Base-by-base conservation (phyloP, 345 rosid species). In the Hypericum androsaemum region DNA sequence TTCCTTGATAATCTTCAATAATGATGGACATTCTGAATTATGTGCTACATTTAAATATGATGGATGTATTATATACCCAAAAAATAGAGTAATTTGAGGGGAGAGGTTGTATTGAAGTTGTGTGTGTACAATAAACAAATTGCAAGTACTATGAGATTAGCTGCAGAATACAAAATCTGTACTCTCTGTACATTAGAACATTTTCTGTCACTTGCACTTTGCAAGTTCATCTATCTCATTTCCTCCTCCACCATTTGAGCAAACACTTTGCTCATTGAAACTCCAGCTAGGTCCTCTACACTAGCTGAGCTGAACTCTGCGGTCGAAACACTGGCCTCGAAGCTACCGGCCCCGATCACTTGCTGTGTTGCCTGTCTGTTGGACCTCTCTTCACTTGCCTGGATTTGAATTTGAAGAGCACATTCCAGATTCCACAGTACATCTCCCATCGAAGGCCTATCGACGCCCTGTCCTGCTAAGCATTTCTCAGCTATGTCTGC, bases 401-500 rank as follows among this genome's bases (percentile, higher is more conserved):
- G 50, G 14, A 46, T 53, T 32, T 62, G 59, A 5, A 53, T 41
- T 37, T 62, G 59, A 5, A 62, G 60, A 8, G 59, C 41, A 47
- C 54, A 62, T 43, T 62, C 66, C 54, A 63, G 37, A 32, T 63
- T 63, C 60, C 61, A 55, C 56, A 63, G 22, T 7, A 62, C 59
- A 47, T 62, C 59, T 28, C 59, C 65, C 59, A 62, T 53, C 28
- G 58, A 5, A 0, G 66, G 66, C 28, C 66, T 62, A 10, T 62
- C 53, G 11, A 41, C 15, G 17, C 60, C 53, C 6, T 39, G 17
- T 32, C 54, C 60, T 11, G 66, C 54, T 40, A 62, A 28, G 42
- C 66, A 62, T 51, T 62, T 62, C 47, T 62, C 59, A 7, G 66
- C 66, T 8, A 57, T 62, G 12, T 62, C 59, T 12, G 52, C 66